Evolutionary conservation across 176 grass and related monocot species (phyloP).

Genomic region (Areca catechu): DNA sequence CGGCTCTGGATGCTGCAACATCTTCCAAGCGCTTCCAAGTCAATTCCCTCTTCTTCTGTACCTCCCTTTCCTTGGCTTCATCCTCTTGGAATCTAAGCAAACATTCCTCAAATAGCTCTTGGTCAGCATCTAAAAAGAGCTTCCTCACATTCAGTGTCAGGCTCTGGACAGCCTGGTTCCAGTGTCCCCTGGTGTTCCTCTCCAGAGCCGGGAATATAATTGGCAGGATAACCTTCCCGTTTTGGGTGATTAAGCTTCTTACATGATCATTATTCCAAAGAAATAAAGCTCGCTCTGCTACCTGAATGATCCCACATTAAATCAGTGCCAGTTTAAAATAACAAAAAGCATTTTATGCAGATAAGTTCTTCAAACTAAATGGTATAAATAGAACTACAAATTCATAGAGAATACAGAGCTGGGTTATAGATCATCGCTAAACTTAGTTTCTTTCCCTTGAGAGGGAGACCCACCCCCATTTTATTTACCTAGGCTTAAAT

Average conservation of each 20-base stretch:
- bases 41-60: conserved; percentile 21
- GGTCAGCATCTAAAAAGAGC: conserved; percentile 21
- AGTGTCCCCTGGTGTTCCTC: conserved; percentile 27
- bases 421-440: too few relatives aligned
- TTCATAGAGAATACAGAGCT: too few relatives aligned
- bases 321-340: too few relatives aligned
- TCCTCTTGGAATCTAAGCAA: conserved; percentile 21
- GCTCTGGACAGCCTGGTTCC: conserved; percentile 30
- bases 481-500: too few relatives aligned
- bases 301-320: conserved; percentile 17
- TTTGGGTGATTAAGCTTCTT: conserved; percentile 20
- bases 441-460: too few relatives aligned
- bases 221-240: conserved; percentile 29
- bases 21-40: conserved; percentile 36
- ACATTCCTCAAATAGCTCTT: conserved; percentile 23
- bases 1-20: conserved; percentile 26
- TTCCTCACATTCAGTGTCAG: conserved; percentile 23
- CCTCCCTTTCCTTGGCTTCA: conserved; percentile 16
- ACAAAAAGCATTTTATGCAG: too few relatives aligned
- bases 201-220: conserved; percentile 40
- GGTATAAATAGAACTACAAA: too few relatives aligned
- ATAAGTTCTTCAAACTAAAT: too few relatives aligned
- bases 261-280: conserved; percentile 35
- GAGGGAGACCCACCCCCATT: too few relatives aligned
- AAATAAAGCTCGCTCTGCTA: conserved; percentile 36